Evolutionary conservation across 257 asterid genomes (phyloP).

Genomic region (Knoxia roxburghii): DNA sequence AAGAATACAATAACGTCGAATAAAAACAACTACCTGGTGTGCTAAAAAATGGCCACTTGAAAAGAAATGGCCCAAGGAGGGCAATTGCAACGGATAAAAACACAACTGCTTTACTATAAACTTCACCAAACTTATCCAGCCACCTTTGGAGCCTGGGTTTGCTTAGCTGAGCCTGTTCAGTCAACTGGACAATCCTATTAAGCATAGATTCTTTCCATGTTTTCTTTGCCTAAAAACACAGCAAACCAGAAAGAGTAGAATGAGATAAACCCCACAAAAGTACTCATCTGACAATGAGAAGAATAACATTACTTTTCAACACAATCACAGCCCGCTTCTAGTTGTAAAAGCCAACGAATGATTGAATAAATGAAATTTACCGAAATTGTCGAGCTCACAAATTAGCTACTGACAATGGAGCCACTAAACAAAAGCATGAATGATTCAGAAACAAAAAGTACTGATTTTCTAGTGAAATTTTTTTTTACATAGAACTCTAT

Average conservation of each 20-base stretch:
- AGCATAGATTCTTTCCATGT: conserved; percentile 95
- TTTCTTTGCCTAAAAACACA: conserved; percentile 67
- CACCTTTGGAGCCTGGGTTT: conserved; percentile 97
- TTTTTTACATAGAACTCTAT: not conserved
- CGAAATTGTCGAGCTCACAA: not conserved
- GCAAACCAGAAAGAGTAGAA: conserved; percentile 4
- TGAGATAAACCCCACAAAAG: not conserved
- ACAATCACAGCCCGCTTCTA: not conserved
- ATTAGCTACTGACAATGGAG: not conserved
- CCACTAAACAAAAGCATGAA: not conserved
- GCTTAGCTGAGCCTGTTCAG: conserved; percentile 97
- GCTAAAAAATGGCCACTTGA: conserved; percentile 88
- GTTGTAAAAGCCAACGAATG: not conserved
- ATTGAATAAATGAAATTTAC: not conserved
- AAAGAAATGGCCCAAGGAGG: conserved; percentile 80
- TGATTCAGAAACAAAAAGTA: no score
- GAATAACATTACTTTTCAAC: not conserved
- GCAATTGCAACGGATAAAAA: conserved; percentile 67
- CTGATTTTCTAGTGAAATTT: no score
- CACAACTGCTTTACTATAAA: conserved; percentile 83
- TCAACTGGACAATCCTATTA: conserved; percentile 82
- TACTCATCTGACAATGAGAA: not conserved
- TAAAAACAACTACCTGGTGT: conserved; percentile 60
- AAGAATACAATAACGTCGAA: not conserved
- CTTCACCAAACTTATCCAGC: conserved; percentile 95